These are phyloP conservation scores for Ophiocordyceps camponoti-floridani DNA, from an alignment of 2,329 filamentous ascomycete species.

Conservation along the genomic window DNA sequence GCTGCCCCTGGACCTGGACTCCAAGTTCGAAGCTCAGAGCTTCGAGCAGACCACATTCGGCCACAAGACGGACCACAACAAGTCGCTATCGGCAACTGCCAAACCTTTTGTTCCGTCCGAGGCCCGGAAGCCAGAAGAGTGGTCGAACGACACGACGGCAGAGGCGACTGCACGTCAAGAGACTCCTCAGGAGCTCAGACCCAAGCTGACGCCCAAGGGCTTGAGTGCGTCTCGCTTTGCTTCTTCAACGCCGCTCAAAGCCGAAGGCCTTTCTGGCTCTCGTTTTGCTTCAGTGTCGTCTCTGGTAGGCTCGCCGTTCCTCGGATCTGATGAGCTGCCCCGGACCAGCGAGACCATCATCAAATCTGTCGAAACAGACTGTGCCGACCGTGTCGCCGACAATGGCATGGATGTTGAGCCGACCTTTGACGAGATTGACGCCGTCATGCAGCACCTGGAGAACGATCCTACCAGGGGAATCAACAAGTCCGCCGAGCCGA, in stretches of 20 bases:
- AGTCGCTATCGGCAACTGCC: slow-evolving; percentile 47
- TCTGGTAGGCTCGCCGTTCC: slow-evolving; percentile 6
- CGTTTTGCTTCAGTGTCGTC: slow-evolving; percentile 24
- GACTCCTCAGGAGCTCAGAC: slow-evolving; percentile 7
- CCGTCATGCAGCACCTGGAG: slow-evolving; percentile 72
- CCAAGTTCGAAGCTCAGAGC: slow-evolving; percentile 24
- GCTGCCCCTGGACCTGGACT: slow-evolving; percentile 44
- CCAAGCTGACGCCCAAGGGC: slow-evolving; percentile 15
- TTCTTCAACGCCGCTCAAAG: slow-evolving; percentile 19
- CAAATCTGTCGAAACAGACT: slow-evolving; percentile 12
- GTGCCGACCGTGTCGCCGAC: background rate
- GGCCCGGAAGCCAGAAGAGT: slow-evolving; percentile 9
- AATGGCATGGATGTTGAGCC: slow-evolving; percentile 16
- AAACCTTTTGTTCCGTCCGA: slow-evolving; percentile 44
- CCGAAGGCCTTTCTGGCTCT: slow-evolving; percentile 23
- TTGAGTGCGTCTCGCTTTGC: slow-evolving; percentile 31
- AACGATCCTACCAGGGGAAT: slow-evolving; percentile 57
- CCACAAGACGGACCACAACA: slow-evolving; percentile 26
- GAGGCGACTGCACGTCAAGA: slow-evolving; percentile 5
- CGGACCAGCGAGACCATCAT: slow-evolving; percentile 8
- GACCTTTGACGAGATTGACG: slow-evolving; percentile 75
- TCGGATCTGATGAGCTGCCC: slow-evolving; percentile 4
- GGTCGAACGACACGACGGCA: slow-evolving; percentile 4
- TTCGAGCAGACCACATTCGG: slow-evolving; percentile 35
- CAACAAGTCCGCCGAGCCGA: slow-evolving; percentile 37